A percentile compares a stretch with the other conserved stretches of the same genome.
Conservation (phyloP, 148 eudicot species). For the Rhododendron griersonianum region DNA sequence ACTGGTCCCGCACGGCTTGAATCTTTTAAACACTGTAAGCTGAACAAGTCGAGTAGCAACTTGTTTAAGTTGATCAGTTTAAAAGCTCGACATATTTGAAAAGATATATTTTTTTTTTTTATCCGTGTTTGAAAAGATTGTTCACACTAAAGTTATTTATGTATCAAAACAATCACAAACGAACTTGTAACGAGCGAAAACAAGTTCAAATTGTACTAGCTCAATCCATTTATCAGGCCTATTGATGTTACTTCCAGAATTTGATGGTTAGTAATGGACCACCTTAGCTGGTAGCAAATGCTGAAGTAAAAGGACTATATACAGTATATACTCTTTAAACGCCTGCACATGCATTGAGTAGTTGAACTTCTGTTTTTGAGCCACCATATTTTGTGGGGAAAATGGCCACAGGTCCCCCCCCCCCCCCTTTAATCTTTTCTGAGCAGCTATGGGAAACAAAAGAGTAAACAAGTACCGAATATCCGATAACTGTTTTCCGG, state of each 20-base stretch:
- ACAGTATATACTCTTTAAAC: not conserved
- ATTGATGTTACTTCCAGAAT: not conserved
- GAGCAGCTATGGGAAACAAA: not conserved
- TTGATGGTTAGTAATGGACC: not conserved
- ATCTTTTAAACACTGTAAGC: not conserved
- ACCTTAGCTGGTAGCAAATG: not conserved
- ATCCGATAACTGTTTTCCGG: not conserved
- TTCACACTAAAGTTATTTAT: not conserved
- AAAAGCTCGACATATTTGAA: not conserved
- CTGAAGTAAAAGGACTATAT: not conserved
- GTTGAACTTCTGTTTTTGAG: not conserved
- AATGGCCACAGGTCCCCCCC: not conserved
- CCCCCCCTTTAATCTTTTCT: not conserved
- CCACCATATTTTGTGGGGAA: not conserved
- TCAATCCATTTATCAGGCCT: not conserved
- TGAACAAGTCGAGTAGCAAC: not conserved
- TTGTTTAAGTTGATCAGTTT: not conserved
- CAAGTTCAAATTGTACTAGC: not conserved
- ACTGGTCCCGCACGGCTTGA: not conserved
- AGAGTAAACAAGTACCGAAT: not conserved
- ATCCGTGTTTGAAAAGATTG: not conserved
- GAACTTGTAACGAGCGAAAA: not conserved
- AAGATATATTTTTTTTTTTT: not conserved
- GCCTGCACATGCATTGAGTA: not conserved
- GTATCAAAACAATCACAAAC: not conserved